Evolutionary conservation across 495 filamentous ascomycete genomes (phyloP), one percentile per base, ranked within the genome.

Genomic region (Hypoxylon lienhwacheense): DNA sequence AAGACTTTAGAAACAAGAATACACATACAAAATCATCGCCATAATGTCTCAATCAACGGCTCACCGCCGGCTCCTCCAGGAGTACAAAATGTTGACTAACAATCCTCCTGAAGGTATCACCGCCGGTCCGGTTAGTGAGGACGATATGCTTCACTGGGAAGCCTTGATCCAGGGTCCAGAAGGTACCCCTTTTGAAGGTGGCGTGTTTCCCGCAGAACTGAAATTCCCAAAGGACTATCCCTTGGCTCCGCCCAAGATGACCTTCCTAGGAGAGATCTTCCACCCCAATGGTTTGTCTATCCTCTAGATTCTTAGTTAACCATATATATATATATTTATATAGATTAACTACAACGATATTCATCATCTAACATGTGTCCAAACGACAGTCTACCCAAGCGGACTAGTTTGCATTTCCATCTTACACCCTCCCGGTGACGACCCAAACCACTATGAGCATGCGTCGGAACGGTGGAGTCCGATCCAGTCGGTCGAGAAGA

Each of bases 391-490:
- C 22, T 98, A 98, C 66, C 81, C 88, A 25, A 89, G 84, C 66
- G 93, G 93, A 51, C 76, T 86, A 14, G 93, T 99, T 52, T 99
- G 93, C 73, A 99, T 99, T 54, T 93, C 88, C 10, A 99, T 99
- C 76, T 84, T 99, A 7, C 93, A 99, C 73, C 86, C 95, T 3
- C 93, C 93, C n/a, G 91, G 91, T 58, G 95, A 99, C 68, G 93
- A 99, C 72, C 91, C 93, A 55, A 95, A 95, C 70, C 95, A 97
- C 70, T 99, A 99, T 77, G 93, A 99, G 73, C 88, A 92, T 61
- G 95, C 95, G 16, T 87, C 84, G 14, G 93, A 99, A 77, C 81
- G 93, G 39, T 99, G 93, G 93, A 87, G 84, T 32, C 93, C 93
- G 32, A 96, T 99, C 34, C 93, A 97, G 74, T 90, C 85, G 49